Evolutionary conservation across 805 yeast species (phyloP).

Genomic region (Babjeviella inositovora): DNA sequence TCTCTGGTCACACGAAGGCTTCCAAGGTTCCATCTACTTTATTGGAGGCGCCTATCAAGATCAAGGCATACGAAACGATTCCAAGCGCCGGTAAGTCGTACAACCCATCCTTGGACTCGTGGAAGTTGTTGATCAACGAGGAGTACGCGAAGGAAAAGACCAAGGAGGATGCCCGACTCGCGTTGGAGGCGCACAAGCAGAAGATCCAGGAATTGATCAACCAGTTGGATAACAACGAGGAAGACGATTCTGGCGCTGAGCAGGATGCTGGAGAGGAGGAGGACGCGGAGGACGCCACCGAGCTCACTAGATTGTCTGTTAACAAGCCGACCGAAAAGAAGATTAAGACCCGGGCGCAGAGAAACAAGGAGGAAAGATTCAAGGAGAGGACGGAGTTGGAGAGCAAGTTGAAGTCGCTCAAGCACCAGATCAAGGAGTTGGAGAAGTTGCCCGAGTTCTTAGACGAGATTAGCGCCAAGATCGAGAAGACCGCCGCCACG

Average conservation of each 20-base stretch:
- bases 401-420: conserved; percentile 37
- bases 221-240: conserved; percentile 43
- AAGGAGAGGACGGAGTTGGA: conserved; percentile 42
- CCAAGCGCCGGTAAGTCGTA: conserved; percentile 88
- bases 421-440: conserved; percentile 43
- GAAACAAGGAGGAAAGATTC: conserved; percentile 55
- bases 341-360: conserved; percentile 62
- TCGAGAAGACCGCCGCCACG: conserved; percentile 5
- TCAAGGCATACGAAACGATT: conserved; percentile 28
- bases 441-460: conserved; percentile 22
- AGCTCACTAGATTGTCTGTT: conserved; percentile 36
- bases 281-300: conserved; percentile 11
- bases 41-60: conserved; percentile 29
- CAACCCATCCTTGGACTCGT: conserved; percentile 73
- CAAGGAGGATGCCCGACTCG: conserved; percentile 46
- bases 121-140: conserved; percentile 56
- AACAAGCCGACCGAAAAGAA: conserved; percentile 55
- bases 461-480: conserved; percentile 8
- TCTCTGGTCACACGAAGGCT: conserved; percentile 31
- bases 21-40: conserved; percentile 39
- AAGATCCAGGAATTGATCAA: conserved; percentile 52
- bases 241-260: conserved; percentile 18
- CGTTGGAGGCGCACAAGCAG: conserved; percentile 44
- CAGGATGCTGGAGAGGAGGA: conserved; percentile 19
- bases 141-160: conserved; percentile 55